These are phyloP conservation scores for Candida stauntonica DNA, from an alignment of 805 yeast species.

Conservation along the genomic window DNA sequence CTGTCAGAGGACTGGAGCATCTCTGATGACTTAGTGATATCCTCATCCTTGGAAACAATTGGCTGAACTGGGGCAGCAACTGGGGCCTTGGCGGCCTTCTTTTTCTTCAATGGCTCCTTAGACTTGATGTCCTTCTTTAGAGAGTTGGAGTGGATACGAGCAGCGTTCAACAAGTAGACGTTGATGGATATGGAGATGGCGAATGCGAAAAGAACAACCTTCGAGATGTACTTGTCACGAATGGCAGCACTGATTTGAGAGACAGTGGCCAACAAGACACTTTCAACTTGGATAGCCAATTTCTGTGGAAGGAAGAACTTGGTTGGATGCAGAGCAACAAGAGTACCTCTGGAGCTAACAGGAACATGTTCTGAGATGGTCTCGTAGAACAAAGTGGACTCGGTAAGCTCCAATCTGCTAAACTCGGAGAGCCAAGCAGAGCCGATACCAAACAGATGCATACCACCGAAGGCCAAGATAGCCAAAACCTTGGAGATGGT, in stretches of 20 bases:
- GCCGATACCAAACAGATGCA: constrained; percentile 67
- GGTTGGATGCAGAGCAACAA: constrained; percentile 56
- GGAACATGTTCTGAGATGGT: constrained; percentile 25
- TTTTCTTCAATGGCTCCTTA: constrained; percentile 27
- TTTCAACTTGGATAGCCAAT: constrained; percentile 56
- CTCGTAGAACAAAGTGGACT: constrained; percentile 22
- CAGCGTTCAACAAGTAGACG: constrained; percentile 79
- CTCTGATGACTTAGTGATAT: constrained; percentile 22
- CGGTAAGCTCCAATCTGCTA: constrained; percentile 25
- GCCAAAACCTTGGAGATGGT: constrained; percentile 56
- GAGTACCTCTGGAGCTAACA: constrained; percentile 42
- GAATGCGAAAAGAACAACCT: constrained; percentile 66
- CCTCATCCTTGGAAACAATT: constrained; percentile 12
- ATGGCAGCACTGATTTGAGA: constrained; percentile 62
- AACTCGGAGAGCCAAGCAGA: constrained; percentile 63
- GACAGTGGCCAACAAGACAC: constrained; percentile 45
- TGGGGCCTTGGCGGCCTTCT: constrained; percentile 32
- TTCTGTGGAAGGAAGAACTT: constrained; percentile 57
- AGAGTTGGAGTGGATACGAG: constrained; percentile 56
- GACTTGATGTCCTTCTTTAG: constrained; percentile 24
- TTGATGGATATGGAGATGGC: constrained; percentile 76
- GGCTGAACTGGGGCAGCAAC: constrained; percentile 25
- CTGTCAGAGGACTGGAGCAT: constrained; percentile 30
- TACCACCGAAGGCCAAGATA: constrained; percentile 52
- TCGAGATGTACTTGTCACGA: constrained; percentile 75